Evolutionary conservation across 2,329 filamentous ascomycete genomes (phyloP).

Genomic region (Fusarium nodosum): DNA sequence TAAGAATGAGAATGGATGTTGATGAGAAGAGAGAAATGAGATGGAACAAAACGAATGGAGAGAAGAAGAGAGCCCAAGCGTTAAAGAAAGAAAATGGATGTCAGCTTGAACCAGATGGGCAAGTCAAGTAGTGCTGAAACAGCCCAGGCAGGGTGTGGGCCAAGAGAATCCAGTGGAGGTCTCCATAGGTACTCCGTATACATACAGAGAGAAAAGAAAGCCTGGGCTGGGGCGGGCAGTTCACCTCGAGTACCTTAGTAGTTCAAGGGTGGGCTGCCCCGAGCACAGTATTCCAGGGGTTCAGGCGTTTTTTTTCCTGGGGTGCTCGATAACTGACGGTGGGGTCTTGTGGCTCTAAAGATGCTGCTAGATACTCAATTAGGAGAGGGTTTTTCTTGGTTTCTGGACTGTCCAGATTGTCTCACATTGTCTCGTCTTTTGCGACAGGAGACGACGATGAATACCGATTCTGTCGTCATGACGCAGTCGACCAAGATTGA

Average conservation of each 20-base stretch:
- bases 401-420: slow-evolving; percentile 33
- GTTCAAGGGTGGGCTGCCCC: slow-evolving; percentile 30
- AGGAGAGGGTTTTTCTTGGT: slow-evolving; percentile 8
- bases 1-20: slow-evolving; percentile 23
- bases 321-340: slow-evolving; percentile 21
- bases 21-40: slow-evolving; percentile 43
- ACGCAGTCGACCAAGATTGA: slow-evolving; percentile 15
- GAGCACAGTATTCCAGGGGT: slow-evolving; percentile 35
- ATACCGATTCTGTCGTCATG: slow-evolving; percentile 2
- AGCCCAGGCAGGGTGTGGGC: slow-evolving; percentile 28
- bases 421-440: slow-evolving; percentile 29
- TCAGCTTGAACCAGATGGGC: slow-evolving; percentile 30
- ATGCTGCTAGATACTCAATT: slow-evolving; percentile 21
- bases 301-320: slow-evolving; percentile 36
- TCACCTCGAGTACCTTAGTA: neutral
- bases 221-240: slow-evolving; percentile 9
- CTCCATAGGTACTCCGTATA: neutral
- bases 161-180: slow-evolving; percentile 1
- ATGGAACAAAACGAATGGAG: slow-evolving; percentile 25
- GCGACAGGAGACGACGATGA: slow-evolving; percentile 2
- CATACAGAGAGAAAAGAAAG: slow-evolving; percentile 6
- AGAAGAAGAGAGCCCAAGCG: slow-evolving; percentile 38
- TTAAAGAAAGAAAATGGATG: slow-evolving; percentile 34
- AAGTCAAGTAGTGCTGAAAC: slow-evolving; percentile 35
- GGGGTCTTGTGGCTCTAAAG: slow-evolving; percentile 15